A percentile compares a stretch with the other conserved stretches of the same genome.
These are phyloP conservation scores for Sugiyamaella valdiviana DNA, from an alignment of 805 yeast species.

Conservation along the genomic window DNA sequence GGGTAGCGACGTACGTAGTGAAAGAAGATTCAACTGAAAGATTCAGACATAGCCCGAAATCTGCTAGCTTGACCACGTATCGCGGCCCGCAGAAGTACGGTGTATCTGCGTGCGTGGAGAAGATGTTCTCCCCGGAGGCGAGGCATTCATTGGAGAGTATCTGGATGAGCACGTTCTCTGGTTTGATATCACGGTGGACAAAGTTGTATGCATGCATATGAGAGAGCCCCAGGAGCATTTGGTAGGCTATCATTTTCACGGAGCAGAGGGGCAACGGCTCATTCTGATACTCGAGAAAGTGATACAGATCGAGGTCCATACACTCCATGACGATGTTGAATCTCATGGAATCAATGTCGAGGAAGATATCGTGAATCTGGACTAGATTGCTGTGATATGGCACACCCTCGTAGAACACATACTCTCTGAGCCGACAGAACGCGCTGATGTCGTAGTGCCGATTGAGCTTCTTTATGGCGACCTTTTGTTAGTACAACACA, in stretches of 20 bases:
- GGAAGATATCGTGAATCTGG: not conserved
- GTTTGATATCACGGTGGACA: slow-evolving; percentile 60
- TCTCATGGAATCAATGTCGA: not conserved
- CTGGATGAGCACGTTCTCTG: slow-evolving; percentile 61
- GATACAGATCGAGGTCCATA: not conserved
- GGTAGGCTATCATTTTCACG: slow-evolving; percentile 43
- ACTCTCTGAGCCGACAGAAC: not conserved
- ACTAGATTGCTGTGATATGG: not conserved
- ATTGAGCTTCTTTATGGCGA: not conserved
- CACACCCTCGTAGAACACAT: not conserved
- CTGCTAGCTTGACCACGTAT: slow-evolving; percentile 75
- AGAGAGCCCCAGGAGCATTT: slow-evolving; percentile 76
- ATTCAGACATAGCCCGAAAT: slow-evolving; percentile 81
- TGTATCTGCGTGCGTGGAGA: too few species aligned
- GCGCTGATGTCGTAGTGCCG: not conserved
- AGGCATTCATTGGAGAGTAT: too few species aligned
- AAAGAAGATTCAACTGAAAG: slow-evolving; percentile 34
- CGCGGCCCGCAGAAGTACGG: slow-evolving; percentile 45
- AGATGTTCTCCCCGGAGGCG: too few species aligned
- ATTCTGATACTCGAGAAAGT: not conserved
- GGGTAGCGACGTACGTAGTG: slow-evolving; percentile 65
- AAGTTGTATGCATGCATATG: slow-evolving; percentile 89
- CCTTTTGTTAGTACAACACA: not conserved
- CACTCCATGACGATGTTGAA: not conserved
- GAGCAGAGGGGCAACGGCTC: not conserved